These are phyloP conservation scores for Arthrobotrys musiformis DNA, from an alignment of 2,329 filamentous ascomycete genomes.

Conservation along the genomic window DNA sequence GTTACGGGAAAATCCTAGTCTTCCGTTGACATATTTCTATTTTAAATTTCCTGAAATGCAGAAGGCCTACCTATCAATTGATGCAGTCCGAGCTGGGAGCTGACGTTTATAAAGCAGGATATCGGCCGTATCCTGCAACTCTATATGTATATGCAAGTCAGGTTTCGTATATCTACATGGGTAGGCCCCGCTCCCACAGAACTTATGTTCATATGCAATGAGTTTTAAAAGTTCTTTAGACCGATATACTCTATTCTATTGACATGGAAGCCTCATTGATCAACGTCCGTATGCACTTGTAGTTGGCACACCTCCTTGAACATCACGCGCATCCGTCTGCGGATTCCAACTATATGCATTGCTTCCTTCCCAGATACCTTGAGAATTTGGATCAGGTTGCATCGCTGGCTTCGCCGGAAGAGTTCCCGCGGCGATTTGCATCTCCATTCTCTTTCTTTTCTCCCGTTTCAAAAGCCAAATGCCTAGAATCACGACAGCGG, in stretches of 20 bases:
- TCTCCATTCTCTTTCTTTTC: constrained; percentile 28
- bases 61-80: not conserved
- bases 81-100: not conserved
- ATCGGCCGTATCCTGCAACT: not conserved
- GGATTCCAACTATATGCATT: constrained; percentile 47
- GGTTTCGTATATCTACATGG: not conserved
- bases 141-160: not conserved
- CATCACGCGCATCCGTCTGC: constrained; percentile 14
- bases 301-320: constrained; percentile 21
- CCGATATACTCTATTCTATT: not conserved
- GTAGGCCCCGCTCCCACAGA: not conserved
- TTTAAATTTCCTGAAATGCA: not conserved
- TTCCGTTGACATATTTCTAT: not conserved
- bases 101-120: not conserved
- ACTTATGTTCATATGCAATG: not conserved
- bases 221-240: not conserved
- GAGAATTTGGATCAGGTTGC: constrained; percentile 12
- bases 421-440: constrained; percentile 7
- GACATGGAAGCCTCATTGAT: constrained; percentile 6
- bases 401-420: not conserved
- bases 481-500: constrained; percentile 1
- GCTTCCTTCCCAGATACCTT: constrained; percentile 27
- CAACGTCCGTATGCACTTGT: not conserved
- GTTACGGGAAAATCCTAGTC: not conserved
- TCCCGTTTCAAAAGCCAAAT: constrained; percentile 31